Evolutionary conservation across 2,329 filamentous ascomycete species (phyloP).

Genomic region (Drechslerella coelobrocha): DNA sequence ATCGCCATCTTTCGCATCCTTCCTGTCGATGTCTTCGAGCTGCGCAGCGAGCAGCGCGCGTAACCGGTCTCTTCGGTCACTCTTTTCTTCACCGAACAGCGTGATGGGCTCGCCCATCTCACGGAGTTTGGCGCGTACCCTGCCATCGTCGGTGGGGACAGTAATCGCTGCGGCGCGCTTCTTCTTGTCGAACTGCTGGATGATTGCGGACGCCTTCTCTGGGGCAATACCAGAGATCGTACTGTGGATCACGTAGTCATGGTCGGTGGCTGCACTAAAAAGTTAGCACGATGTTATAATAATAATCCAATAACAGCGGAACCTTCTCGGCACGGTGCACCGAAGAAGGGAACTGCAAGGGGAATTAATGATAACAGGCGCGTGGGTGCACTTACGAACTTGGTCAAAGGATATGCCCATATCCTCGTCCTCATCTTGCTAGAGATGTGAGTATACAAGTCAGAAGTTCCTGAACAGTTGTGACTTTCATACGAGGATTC

Average conservation of each 20-base stretch:
- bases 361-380: too few relatives aligned
- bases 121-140: conserved; percentile 79
- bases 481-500: conserved; percentile 19
- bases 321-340: conserved; percentile 54
- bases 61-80: conserved; percentile 83
- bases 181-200: conserved; percentile 90
- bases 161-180: conserved; percentile 84
- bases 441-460: conserved; percentile 55
- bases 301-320: conserved; percentile 21
- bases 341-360: too few relatives aligned
- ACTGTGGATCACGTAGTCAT: conserved; percentile 80
- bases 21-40: conserved; percentile 66
- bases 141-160: conserved; percentile 90
- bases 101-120: conserved; percentile 93
- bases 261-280: conserved; percentile 68
- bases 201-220: conserved; percentile 82
- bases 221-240: conserved; percentile 71
- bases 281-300: conserved; percentile 1
- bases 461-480: conserved; percentile 34
- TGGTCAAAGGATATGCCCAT: conserved; percentile 69
- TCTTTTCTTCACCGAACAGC: conserved; percentile 87
- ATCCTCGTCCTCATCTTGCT: conserved; percentile 62
- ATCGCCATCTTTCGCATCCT: conserved; percentile 68
- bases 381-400: conserved; percentile 64
- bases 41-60: conserved; percentile 79